Base-by-base conservation (phyloP, 257 asterid genomes). In the Datura wrightii region DNA sequence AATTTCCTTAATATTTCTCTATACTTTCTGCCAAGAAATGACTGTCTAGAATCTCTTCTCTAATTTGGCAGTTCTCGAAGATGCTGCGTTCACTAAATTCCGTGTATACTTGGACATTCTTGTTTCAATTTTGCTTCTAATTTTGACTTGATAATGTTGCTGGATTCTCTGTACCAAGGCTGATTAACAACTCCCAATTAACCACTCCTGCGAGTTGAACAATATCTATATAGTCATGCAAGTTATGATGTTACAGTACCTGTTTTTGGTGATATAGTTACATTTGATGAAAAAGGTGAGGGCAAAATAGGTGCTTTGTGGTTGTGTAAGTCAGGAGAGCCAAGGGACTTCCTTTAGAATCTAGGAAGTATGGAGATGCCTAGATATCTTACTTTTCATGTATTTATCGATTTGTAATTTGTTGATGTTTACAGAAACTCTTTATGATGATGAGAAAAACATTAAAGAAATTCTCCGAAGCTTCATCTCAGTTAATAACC, bases 141-240 rank as follows among this genome's bases (percentile, higher is more conserved):
- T 72, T 3, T 70, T 72, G 56, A 72, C 10, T 72, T 71, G 55
- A 71, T 71, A 42, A n/a, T 10, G 79, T 62, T 6, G 70, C 70
- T 24, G 70, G 70, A 62, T 59, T 39, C 37, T 18, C 3, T 39
- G 34, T 8, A 69, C 31, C 54, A 70, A 4, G 14, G 54, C 10
- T 70, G 78, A 42, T 42, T 18, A 18, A 70, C 53, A 70, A 70
- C 6, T 4, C 36, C 18, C 79, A 42, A 70, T 41, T 70, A 16
- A 70, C 18, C 10, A 34, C 78, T 69, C 78, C 52, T 6, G 52
- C 6, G 31, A 67, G 50, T 69, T 69, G 79, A 55, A 41, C 1
- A 70, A 70, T 70, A 18, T 42, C 36, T 9, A 18, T 70, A 18
- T 18, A 41, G 54, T 18, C 8, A 70, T 70, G 54, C 54, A 18